phyloP scores from a whole-genome alignment of 2,329 filamentous ascomycete genomes.

The Waltergamsia citrina region DNA sequence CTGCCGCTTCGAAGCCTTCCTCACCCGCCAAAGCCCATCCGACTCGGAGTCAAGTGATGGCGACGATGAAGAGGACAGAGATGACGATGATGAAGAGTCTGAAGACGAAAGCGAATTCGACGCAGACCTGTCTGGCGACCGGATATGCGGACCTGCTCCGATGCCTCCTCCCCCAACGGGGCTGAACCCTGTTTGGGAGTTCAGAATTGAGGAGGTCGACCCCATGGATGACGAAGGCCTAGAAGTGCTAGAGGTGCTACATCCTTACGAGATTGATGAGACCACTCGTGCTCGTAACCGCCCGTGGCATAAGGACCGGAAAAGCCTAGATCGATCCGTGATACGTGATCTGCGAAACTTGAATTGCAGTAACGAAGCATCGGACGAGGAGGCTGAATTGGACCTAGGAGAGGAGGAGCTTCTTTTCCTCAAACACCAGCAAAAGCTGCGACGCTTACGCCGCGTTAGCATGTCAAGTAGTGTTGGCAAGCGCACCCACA shows the following conservation, averaged over 20 bases:
- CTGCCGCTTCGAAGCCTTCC: neutral
- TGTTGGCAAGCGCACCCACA: conserved; percentile 44
- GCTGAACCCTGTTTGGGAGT: too few species aligned
- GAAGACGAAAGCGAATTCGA: neutral
- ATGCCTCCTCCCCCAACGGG: too few species aligned
- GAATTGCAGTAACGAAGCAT: conserved; percentile 29
- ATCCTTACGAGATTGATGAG: conserved; percentile 37
- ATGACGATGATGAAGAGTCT: conserved; percentile 1
- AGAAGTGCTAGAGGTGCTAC: conserved; percentile 30
- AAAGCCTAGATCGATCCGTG: conserved; percentile 30
- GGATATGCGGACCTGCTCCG: too few species aligned
- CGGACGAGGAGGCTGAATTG: conserved; percentile 3
- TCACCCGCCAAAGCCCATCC: neutral
- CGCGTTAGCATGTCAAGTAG: conserved; percentile 43
- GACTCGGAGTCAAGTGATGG: neutral
- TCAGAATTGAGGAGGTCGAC: conserved; percentile 18
- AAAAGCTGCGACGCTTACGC: conserved; percentile 31
- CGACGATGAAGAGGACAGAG: conserved; percentile 1
- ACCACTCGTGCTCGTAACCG: conserved; percentile 30
- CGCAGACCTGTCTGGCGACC: neutral
- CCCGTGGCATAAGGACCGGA: conserved; percentile 20
- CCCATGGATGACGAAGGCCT: conserved; percentile 31
- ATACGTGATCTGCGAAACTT: conserved; percentile 35
- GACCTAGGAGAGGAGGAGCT: conserved; percentile 27
- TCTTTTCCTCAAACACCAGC: conserved; percentile 28